phyloP scores from a whole-genome alignment of 2,329 filamentous ascomycete species.

The Penicillium sp. region DNA sequence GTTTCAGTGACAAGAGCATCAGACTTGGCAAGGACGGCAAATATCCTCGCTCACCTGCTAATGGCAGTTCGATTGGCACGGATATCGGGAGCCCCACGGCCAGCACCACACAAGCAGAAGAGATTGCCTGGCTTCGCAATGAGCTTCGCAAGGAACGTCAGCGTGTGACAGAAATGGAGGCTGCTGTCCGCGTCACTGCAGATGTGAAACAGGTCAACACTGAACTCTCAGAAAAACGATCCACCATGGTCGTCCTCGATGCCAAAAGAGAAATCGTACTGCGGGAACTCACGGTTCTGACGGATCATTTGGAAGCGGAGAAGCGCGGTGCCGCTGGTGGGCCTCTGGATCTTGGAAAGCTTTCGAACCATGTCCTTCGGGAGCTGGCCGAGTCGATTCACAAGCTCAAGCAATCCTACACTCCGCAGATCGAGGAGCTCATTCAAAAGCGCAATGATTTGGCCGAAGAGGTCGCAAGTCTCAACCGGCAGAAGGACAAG shows the following conservation, averaged over 20 bases:
- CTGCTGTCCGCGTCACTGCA: constrained; percentile 58
- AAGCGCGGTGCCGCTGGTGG: constrained; percentile 79
- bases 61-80: constrained; percentile 50
- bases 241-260: constrained; percentile 91
- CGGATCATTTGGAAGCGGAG: constrained; percentile 81
- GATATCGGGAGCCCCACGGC: constrained; percentile 75
- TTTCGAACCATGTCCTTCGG: constrained; percentile 63
- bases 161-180: constrained; percentile 76
- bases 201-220: constrained; percentile 78
- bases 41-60: constrained; percentile 70
- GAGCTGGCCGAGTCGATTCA: constrained; percentile 65
- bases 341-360: constrained; percentile 74
- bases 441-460: constrained; percentile 84
- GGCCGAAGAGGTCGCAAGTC: constrained; percentile 78
- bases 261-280: constrained; percentile 96
- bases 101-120: constrained; percentile 61
- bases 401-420: constrained; percentile 77
- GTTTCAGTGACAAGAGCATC: constrained; percentile 71
- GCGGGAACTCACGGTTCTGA: constrained; percentile 84
- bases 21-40: constrained; percentile 63
- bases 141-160: constrained; percentile 83
- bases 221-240: constrained; percentile 87
- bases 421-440: constrained; percentile 77
- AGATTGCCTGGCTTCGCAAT: constrained; percentile 65
- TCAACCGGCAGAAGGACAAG: constrained; percentile 85